phyloP scores from a whole-genome alignment of 306 rosid species.

The Nissolia schottii region DNA sequence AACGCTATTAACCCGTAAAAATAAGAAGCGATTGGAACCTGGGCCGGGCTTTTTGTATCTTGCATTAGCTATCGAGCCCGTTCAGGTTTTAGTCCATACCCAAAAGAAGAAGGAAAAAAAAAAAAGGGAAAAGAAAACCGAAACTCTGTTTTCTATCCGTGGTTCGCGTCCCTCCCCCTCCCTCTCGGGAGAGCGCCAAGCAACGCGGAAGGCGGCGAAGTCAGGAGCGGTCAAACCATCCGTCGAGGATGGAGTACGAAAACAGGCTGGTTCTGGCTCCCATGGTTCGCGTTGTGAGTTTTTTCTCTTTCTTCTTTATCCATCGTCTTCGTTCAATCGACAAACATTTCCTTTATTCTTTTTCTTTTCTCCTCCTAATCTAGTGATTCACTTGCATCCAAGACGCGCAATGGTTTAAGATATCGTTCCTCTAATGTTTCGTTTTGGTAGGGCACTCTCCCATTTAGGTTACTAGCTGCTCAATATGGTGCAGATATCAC shows the following conservation, averaged over 20 bases:
- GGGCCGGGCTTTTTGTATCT: too few relatives aligned
- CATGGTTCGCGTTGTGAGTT: constrained; percentile 95
- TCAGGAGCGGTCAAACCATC: constrained; percentile 19
- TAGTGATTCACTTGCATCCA: background rate
- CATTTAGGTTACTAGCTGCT: constrained; percentile 78
- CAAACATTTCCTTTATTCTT: background rate
- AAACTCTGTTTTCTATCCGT: background rate
- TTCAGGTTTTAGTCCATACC: too few relatives aligned
- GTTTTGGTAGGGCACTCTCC: constrained; percentile 71
- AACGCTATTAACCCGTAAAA: too few relatives aligned
- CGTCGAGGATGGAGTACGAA: constrained; percentile 58
- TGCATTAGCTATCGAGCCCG: too few relatives aligned
- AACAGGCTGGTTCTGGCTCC: constrained; percentile 88
- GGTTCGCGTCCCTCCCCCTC: background rate
- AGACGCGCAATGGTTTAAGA: background rate
- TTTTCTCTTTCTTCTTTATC: background rate
- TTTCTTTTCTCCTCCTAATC: background rate
- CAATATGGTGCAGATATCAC: constrained; percentile 83
- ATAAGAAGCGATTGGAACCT: too few relatives aligned
- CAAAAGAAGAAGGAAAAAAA: too few relatives aligned
- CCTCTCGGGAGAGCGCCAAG: background rate
- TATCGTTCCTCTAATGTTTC: background rate
- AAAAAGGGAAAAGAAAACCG: background rate
- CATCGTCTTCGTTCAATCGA: background rate
- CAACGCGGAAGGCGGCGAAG: background rate